These are phyloP conservation scores for Irpex sp. DNA, from an alignment of 1,284 basidiomycete species.

Conservation along the genomic window DNA sequence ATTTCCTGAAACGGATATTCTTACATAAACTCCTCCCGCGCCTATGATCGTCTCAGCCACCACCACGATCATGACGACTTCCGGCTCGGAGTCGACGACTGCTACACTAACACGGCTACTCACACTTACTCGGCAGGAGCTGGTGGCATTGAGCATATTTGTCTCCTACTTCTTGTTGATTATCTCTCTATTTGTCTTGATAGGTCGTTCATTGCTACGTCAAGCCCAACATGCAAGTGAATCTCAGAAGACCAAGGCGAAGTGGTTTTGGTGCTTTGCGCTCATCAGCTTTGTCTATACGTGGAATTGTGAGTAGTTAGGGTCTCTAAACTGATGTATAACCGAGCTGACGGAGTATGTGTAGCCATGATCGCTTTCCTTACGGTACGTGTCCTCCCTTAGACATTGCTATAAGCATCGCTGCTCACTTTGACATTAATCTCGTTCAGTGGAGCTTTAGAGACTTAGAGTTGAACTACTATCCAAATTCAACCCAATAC, in stretches of 20 bases:
- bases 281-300: slow-evolving; percentile 44
- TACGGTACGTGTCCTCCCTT: slow-evolving; percentile 32
- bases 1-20: background rate
- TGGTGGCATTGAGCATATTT: slow-evolving; percentile 10
- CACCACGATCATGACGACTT: background rate
- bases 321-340: background rate
- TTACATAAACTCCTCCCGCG: background rate
- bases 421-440: background rate
- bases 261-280: slow-evolving; percentile 31
- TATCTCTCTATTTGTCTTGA: slow-evolving; percentile 3
- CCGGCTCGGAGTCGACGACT: background rate
- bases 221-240: background rate
- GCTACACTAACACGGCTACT: background rate
- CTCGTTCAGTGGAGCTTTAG: slow-evolving; percentile 49
- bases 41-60: background rate
- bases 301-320: slow-evolving; percentile 54
- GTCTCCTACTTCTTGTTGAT: slow-evolving; percentile 12
- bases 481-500: background rate
- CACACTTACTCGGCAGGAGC: background rate
- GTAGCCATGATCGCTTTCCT: slow-evolving; percentile 54
- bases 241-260: background rate
- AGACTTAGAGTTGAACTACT: slow-evolving; percentile 33
- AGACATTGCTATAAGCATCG: background rate
- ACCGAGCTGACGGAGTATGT: background rate
- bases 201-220: background rate